phyloP scores from a whole-genome alignment of 2,329 filamentous ascomycete species.

The Calonectria ilicicola region DNA sequence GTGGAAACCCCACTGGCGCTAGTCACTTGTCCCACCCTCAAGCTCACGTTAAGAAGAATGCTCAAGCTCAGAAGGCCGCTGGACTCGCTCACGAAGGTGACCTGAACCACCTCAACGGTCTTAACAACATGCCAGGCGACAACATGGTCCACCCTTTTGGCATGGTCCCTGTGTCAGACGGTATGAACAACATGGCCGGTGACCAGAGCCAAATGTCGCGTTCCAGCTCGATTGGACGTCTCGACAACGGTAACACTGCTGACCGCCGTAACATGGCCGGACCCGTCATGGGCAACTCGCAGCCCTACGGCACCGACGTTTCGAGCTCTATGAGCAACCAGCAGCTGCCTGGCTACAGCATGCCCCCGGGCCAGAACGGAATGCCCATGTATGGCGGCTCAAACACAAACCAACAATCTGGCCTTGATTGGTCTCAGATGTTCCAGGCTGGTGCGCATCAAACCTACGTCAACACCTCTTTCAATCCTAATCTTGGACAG shows the following conservation, averaged over 20 bases:
- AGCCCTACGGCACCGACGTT: conserved; percentile 69
- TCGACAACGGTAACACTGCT: conserved; percentile 66
- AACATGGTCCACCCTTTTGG: conserved; percentile 69
- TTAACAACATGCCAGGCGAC: conserved; percentile 69
- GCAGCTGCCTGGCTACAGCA: conserved; percentile 73
- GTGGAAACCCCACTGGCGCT: conserved; percentile 94
- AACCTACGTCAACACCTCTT: conserved; percentile 72
- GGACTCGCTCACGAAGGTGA: conserved; percentile 65
- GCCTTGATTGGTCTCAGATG: conserved; percentile 83
- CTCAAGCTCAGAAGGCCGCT: conserved; percentile 68
- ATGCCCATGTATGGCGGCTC: conserved; percentile 73
- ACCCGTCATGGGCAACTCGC: conserved; percentile 63
- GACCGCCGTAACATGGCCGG: conserved; percentile 68
- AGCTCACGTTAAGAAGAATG: conserved; percentile 86
- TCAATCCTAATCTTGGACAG: conserved; percentile 75
- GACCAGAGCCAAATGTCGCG: conserved; percentile 73
- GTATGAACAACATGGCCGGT: conserved; percentile 70
- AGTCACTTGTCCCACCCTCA: conserved; percentile 95
- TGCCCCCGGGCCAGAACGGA: conserved; percentile 72
- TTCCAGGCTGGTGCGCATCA: conserved; percentile 79
- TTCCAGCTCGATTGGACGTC: conserved; percentile 70
- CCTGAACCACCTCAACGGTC: conserved; percentile 70
- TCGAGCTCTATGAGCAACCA: conserved; percentile 73
- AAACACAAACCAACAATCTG: conserved; percentile 70
- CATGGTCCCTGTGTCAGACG: conserved; percentile 67